Evolutionary conservation across 2,329 filamentous ascomycete genomes (phyloP).

Genomic region (Calycina herbarum): DNA sequence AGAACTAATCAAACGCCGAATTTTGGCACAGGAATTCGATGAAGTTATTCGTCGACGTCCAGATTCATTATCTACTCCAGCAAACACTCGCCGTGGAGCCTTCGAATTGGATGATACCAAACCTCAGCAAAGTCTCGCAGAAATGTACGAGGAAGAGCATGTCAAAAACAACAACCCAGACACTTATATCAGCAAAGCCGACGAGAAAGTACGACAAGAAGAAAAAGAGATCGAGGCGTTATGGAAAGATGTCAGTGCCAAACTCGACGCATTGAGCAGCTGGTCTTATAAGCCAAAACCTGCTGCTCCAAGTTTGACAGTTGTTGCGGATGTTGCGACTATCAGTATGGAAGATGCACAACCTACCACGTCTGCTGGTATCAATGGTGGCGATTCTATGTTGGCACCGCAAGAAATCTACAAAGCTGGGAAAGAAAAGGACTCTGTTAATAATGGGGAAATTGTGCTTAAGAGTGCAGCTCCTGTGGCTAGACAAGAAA

Average conservation of each 20-base stretch:
- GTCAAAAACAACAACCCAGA: conserved; percentile 74
- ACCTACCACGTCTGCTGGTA: conserved; percentile 75
- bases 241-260: conserved; percentile 78
- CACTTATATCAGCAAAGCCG: conserved; percentile 75
- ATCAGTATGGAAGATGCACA: conserved; percentile 95
- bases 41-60: conserved; percentile 83
- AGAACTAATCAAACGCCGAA: conserved; percentile 89
- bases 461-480: conserved; percentile 76
- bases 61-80: conserved; percentile 61
- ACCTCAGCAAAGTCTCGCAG: conserved; percentile 81
- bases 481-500: conserved; percentile 78
- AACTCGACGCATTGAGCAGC: conserved; percentile 85
- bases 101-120: conserved; percentile 84
- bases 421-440: conserved; percentile 67
- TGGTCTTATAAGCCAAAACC: conserved; percentile 96
- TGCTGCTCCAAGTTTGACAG: conserved; percentile 75
- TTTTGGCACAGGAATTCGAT: conserved; percentile 87
- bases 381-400: conserved; percentile 67
- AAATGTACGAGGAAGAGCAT: conserved; percentile 93
- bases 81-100: conserved; percentile 61
- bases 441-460: conserved; percentile 61
- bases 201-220: conserved; percentile 79
- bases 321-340: conserved; percentile 87
- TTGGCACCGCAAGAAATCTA: conserved; percentile 96
- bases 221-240: conserved; percentile 79